A percentile compares a stretch with the other conserved stretches of the same genome.
These are phyloP conservation scores for Phaffia rhodozyma DNA, from an alignment of 1,284 basidiomycete genomes.

Conservation along the genomic window DNA sequence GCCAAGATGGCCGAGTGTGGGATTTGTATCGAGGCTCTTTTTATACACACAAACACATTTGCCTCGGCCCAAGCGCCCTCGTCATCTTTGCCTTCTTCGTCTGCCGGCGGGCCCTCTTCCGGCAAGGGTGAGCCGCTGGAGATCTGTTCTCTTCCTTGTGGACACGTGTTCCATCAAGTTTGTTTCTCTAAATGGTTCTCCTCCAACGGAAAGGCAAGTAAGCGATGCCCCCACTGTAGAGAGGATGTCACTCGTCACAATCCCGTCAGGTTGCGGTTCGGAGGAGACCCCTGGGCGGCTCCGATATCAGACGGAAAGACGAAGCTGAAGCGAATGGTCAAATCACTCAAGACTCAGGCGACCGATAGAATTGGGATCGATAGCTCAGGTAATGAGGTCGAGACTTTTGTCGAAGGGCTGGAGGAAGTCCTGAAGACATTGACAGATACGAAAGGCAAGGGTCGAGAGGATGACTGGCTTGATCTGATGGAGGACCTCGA, in stretches of 20 bases:
- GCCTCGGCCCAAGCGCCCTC: no score
- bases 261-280: background rate
- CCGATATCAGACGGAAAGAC: background rate
- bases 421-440: background rate
- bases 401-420: background rate
- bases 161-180: background rate
- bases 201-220: background rate
- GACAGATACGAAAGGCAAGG: background rate
- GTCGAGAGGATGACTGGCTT: background rate
- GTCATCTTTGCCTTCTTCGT: no score
- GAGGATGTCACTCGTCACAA: background rate
- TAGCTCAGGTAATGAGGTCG: background rate
- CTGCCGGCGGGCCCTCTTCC: no score
- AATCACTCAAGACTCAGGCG: background rate
- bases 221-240: background rate
- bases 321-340: background rate
- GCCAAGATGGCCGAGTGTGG: no score
- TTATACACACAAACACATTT: no score
- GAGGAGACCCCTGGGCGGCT: conserved; percentile 2
- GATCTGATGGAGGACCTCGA: background rate
- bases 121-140: background rate
- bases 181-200: background rate
- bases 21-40: no score
- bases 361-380: background rate
- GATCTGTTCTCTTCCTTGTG: background rate